Conservation (phyloP, 495 filamentous ascomycete species). For the Lentithecium fluviatile region DNA sequence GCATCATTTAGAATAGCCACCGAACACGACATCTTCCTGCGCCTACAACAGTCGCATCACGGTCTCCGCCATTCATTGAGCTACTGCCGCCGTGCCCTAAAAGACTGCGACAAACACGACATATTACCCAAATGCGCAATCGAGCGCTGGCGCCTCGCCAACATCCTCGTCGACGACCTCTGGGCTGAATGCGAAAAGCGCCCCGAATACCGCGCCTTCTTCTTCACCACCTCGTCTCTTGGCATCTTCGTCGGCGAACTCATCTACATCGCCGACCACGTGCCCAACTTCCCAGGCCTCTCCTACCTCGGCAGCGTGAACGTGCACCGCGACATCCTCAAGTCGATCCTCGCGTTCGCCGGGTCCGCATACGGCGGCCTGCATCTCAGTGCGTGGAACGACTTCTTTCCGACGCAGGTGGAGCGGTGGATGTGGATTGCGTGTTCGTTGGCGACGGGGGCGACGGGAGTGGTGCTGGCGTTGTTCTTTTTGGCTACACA, state of each 20-base stretch:
- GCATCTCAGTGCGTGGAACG: slow-evolving; percentile 19
- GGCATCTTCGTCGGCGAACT: slow-evolving; percentile 18
- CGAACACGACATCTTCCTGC: slow-evolving; percentile 25
- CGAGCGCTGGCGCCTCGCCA: slow-evolving; percentile 14
- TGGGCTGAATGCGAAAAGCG: slow-evolving; percentile 15
- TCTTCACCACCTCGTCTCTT: slow-evolving; percentile 19
- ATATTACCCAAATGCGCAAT: slow-evolving; percentile 1
- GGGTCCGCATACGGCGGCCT: slow-evolving; percentile 19
- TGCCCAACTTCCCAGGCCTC: slow-evolving; percentile 15
- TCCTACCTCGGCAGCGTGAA: slow-evolving; percentile 13
- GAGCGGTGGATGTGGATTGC: slow-evolving; percentile 15
- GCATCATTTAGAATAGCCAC: slow-evolving; percentile 2
- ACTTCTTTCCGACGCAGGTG: slow-evolving; percentile 13
- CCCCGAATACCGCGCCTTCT: slow-evolving; percentile 12
- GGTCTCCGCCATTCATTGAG: slow-evolving; percentile 4
- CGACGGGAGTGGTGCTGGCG: slow-evolving; percentile 15
- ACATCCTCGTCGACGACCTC: slow-evolving; percentile 10
- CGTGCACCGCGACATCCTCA: slow-evolving; percentile 16
- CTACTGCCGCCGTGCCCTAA: slow-evolving; percentile 18
- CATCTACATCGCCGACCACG: slow-evolving; percentile 3
- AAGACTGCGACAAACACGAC: slow-evolving; percentile 8
- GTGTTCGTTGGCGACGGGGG: slow-evolving; percentile 9
- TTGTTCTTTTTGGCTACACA: slow-evolving; percentile 17
- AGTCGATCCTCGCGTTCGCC: slow-evolving; percentile 13
- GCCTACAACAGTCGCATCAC: slow-evolving; percentile 12